These are phyloP conservation scores for Ceratobasidium theobromae DNA, from an alignment of 1,284 basidiomycete species.

Conservation along the genomic window DNA sequence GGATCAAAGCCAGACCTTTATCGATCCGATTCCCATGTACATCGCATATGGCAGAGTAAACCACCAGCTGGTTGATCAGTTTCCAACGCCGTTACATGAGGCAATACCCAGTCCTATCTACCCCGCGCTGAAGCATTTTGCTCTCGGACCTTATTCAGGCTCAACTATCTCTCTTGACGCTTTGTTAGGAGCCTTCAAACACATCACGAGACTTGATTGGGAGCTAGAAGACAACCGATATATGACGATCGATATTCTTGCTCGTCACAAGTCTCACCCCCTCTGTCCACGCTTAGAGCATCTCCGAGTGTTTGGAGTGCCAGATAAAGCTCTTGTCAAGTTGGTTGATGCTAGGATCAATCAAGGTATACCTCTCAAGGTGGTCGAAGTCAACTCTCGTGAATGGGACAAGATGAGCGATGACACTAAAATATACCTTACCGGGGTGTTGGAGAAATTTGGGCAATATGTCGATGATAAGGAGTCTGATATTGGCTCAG, in stretches of 20 bases:
- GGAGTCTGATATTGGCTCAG: neutral
- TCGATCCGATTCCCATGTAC: neutral
- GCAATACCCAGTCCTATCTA: neutral
- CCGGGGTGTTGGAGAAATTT: neutral
- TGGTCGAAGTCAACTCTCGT: neutral
- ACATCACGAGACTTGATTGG: slow-evolving; percentile 4
- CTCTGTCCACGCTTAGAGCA: slow-evolving; percentile 4
- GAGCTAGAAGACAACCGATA: neutral
- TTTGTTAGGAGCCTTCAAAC: neutral
- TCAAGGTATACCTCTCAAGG: slow-evolving; percentile 2
- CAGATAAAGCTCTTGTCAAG: neutral
- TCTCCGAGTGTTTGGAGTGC: neutral
- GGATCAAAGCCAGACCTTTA: too few species aligned
- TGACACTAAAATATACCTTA: neutral
- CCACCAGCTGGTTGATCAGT: neutral
- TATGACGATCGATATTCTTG: neutral
- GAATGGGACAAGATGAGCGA: neutral
- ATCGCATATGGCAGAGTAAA: neutral
- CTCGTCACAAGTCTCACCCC: neutral
- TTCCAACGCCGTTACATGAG: neutral
- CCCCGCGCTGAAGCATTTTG: neutral
- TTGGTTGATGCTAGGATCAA: neutral
- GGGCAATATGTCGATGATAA: neutral
- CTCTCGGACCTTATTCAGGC: neutral
- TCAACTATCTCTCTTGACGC: neutral